Percentiles rank a stretch among this genome's conserved stretches.
Conservation (phyloP, 306 rosid species). For the Macrotyloma uniflorum region DNA sequence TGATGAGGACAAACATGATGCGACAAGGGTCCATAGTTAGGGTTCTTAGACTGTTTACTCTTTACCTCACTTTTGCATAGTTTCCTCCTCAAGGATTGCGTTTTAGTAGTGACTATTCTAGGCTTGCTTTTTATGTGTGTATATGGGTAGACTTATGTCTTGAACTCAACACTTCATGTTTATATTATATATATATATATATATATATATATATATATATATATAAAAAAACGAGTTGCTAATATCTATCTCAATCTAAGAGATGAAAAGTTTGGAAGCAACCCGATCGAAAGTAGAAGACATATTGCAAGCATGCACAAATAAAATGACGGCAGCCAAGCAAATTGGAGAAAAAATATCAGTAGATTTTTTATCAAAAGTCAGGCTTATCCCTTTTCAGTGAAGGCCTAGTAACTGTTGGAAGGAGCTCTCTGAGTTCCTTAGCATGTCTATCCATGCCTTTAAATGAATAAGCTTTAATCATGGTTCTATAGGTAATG, state of each 20-base stretch:
- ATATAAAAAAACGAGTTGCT: background rate
- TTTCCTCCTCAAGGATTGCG: too few species aligned
- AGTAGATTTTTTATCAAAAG: conserved; percentile 43
- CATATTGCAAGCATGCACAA: background rate
- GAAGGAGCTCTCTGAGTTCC: conserved; percentile 62
- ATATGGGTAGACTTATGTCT: too few species aligned
- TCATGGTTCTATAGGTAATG: conserved; percentile 88
- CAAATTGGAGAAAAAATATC: background rate
- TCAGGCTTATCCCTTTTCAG: conserved; percentile 66
- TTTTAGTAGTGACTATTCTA: too few species aligned
- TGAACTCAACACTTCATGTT: too few species aligned
- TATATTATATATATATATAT: too few species aligned
- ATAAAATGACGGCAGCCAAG: background rate
- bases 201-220: too few species aligned
- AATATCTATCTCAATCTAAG: background rate
- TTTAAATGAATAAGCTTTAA: conserved; percentile 73
- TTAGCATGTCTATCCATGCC: conserved; percentile 74
- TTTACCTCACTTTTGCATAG: too few species aligned
- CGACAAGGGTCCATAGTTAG: too few species aligned
- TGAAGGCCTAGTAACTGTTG: conserved; percentile 49
- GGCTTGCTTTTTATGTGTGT: too few species aligned
- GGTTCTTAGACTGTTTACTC: too few species aligned
- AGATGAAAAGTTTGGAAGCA: background rate
- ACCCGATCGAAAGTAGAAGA: background rate
- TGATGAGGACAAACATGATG: too few species aligned